phyloP scores from a whole-genome alignment of 2,329 filamentous ascomycete species.

The Aureobasidium sp. region DNA sequence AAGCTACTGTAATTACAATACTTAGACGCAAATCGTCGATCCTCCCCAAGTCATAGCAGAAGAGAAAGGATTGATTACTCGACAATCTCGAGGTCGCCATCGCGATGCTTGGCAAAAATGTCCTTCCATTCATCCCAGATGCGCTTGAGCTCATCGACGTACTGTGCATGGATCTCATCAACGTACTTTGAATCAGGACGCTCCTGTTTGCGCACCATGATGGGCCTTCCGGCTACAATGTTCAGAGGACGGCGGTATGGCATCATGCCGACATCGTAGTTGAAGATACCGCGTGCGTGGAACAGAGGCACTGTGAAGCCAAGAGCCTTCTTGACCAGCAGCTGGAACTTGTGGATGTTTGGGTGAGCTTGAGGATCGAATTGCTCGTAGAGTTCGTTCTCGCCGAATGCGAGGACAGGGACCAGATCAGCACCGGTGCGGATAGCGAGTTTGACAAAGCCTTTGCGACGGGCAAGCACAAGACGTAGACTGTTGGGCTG shows the following conservation, averaged over 20 bases:
- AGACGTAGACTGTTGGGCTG: slow-evolving; percentile 70
- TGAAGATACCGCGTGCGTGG: slow-evolving; percentile 83
- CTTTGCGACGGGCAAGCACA: slow-evolving; percentile 76
- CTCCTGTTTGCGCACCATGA: slow-evolving; percentile 57
- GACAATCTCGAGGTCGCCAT: slow-evolving; percentile 61
- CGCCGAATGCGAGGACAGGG: slow-evolving; percentile 84
- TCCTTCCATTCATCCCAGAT: slow-evolving; percentile 76
- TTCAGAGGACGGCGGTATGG: slow-evolving; percentile 84
- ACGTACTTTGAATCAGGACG: slow-evolving; percentile 69
- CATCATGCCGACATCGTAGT: slow-evolving; percentile 95
- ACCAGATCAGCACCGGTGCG: slow-evolving; percentile 90
- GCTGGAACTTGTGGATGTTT: slow-evolving; percentile 70
- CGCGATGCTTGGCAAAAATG: slow-evolving; percentile 57
- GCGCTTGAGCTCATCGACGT: slow-evolving; percentile 65
- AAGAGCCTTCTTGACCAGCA: slow-evolving; percentile 74
- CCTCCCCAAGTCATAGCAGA: background rate
- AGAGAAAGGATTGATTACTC: slow-evolving; percentile 36
- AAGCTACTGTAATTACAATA: too few relatives aligned
- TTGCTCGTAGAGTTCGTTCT: slow-evolving; percentile 95
- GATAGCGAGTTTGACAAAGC: slow-evolving; percentile 89
- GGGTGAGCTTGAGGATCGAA: slow-evolving; percentile 71
- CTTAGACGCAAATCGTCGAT: too few relatives aligned
- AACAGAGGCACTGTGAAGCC: slow-evolving; percentile 91
- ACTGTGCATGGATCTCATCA: slow-evolving; percentile 70
- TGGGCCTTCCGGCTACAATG: slow-evolving; percentile 79